Percentiles rank a stretch among this genome's conserved stretches.
Conservation (phyloP, 148 eudicot species). For the Rhododendron mucronatum region DNA sequence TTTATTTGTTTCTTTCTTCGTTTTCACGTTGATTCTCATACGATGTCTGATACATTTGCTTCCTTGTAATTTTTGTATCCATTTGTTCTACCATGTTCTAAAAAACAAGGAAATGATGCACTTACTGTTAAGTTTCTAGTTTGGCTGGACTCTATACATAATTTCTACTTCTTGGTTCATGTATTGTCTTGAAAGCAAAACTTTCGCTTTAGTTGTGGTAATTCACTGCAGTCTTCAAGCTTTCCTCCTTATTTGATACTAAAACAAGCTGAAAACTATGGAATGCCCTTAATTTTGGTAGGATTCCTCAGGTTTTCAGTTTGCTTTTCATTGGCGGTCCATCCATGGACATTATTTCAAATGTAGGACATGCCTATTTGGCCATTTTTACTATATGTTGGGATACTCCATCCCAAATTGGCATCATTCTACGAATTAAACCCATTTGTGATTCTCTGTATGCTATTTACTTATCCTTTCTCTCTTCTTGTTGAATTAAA, state of each 20-base stretch:
- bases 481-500: not conserved
- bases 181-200: not conserved
- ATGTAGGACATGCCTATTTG: not conserved
- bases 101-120: not conserved
- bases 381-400: not conserved
- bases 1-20: not conserved
- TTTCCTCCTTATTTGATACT: not conserved
- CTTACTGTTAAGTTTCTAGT: not conserved
- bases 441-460: not conserved
- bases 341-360: not conserved
- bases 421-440: not conserved
- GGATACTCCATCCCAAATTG: not conserved
- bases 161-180: not conserved
- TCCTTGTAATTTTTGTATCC: not conserved
- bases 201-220: not conserved
- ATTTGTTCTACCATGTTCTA: not conserved
- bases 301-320: not conserved
- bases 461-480: not conserved
- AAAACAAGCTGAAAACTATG: not conserved
- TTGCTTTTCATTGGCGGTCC: not conserved
- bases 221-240: not conserved
- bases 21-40: not conserved
- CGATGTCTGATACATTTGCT: not conserved
- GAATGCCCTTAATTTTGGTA: not conserved
- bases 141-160: not conserved